Base-by-base conservation (phyloP, 768 basidiomycete genomes). In the Pleurotus sapidus region DNA sequence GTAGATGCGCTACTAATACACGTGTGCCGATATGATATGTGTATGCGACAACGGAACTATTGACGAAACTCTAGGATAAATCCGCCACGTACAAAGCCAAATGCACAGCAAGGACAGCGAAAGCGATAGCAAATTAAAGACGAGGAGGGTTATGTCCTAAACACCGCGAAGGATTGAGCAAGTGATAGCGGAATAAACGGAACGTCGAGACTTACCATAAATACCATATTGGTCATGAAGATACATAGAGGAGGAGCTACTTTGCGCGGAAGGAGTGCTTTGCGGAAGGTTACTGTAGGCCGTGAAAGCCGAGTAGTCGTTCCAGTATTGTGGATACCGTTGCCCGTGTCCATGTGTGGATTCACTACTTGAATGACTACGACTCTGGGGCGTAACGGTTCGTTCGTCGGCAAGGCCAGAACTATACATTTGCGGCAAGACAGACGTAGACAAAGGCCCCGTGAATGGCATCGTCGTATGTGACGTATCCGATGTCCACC, bases 381-480 rank as follows among this genome's bases (percentile, higher is more conserved):
- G 66, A 47, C 62, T 49, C 24, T 61, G 60, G 20, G 60, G 59
- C 4, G 59, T 18, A 6, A 27, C 18, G 20, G 60, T 53, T 38
- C 77, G 74, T 40, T 82, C 81, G 59, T 84, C 85, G 2, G 81
- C 76, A 47, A 89, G 70, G 0, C 88, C 88, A 3, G 88, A 88
- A 70, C 87, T 89, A 66, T 89, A 91, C 63, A 86, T 73, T 60
- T 89, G 88, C 0, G 89, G 87, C 43, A 91, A 77, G 23, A 88
- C 87, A 0, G 87, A 86, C 15, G 89, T 90, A 18, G 89, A 87
- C 43, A 90, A 64, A 45, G 80, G 75, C 5, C 76, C 76, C 20
- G 77, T 66, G 63, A 77, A 77, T 55, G 69, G 64, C 51, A 65
- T 65, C 11, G 68, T 53, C 58, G 56, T 53, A 25, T 54, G 37